Evolutionary conservation across 176 grass and related monocot genomes (phyloP).

Genomic region (Areca catechu): DNA sequence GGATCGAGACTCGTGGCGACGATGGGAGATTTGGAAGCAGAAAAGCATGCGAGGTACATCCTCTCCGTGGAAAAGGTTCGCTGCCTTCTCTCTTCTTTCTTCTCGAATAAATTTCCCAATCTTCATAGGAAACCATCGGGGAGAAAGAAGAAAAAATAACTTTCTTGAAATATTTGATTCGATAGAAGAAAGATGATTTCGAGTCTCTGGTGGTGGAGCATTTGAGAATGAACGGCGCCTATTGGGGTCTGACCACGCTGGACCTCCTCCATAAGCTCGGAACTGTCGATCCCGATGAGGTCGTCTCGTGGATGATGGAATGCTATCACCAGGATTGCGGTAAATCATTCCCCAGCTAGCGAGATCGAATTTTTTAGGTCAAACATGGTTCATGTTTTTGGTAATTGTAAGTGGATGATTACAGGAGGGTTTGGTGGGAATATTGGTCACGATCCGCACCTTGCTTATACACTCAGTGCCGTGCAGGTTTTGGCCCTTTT

Average conservation of each 20-base stretch:
- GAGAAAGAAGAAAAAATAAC: not conserved
- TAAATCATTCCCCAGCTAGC: constrained; percentile 15
- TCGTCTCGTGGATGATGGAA: constrained; percentile 71
- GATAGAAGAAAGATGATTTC: constrained; percentile 75
- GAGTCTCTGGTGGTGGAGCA: constrained; percentile 83
- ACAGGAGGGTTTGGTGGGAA: constrained; percentile 88
- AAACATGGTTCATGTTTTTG: not conserved
- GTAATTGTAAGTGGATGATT: constrained; percentile 16
- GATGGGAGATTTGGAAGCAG: constrained; percentile 36
- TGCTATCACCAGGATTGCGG: constrained; percentile 69
- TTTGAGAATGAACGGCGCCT: constrained; percentile 69
- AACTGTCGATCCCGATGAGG: constrained; percentile 51
- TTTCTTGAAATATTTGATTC: not conserved
- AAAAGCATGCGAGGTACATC: constrained; percentile 77
- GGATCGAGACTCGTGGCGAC: too few species aligned
- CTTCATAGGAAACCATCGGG: not conserved
- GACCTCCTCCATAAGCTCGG: constrained; percentile 67
- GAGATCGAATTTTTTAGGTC: not conserved
- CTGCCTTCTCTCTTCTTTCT: not conserved
- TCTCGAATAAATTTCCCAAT: not conserved
- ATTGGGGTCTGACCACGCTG: constrained; percentile 88
- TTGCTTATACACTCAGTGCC: constrained; percentile 70
- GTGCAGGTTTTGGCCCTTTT: constrained; percentile 79
- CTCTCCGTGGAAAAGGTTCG: constrained; percentile 79
- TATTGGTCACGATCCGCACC: constrained; percentile 67